Evolutionary conservation across 495 filamentous ascomycete genomes (phyloP), one percentile per base, ranked within the genome.

Genomic region (Lophiostoma macrostomum): DNA sequence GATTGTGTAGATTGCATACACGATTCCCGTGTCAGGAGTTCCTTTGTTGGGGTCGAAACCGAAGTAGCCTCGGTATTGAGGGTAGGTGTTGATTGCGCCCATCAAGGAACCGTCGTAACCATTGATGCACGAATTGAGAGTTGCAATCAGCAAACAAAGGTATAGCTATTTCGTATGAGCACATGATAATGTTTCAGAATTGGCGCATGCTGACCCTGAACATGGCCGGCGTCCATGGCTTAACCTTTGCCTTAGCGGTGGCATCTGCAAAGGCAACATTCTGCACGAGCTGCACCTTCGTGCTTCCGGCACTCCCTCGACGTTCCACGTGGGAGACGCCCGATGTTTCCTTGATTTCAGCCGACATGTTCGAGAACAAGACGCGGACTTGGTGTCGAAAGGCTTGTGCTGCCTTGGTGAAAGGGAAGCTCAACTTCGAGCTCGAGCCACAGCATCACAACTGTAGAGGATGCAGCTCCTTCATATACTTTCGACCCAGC

Each of bases 1-100:
- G 65, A 77, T 81, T 64, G 68, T 68, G 70, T 83, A 76, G 69
- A 84, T 80, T 66, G 76, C 61, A 50, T 79, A 74, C 58, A 84
- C 68, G 62, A 79, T 64, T 23, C 81, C 81, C 11, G 75, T 76
- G 35, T 11, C 71, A 43, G 43, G 72, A 58, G 55, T 70, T 10
- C 71, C 62, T 45, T 69, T 65, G 12, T 58, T 69, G 34, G 65
- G 61, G 34, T 51, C 42, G 34, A 74, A 68, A 12, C 68, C 68
- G 53, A 78, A 75, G 23, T 67, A 67, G 1, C 39, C 39, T 39
- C 73, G 71, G 47, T 71, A 77, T n/a, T 71, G 64, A 5, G 67
- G 45, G 66, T 76, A 75, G 6, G 65, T 68, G 12, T 74, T 65
- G 35, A 76, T 68, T 5, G 71, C 68, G 16, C 72, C 68, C 69